phyloP scores from a whole-genome alignment of 805 yeast species.

The Kluyveromyces wickerhamii region DNA sequence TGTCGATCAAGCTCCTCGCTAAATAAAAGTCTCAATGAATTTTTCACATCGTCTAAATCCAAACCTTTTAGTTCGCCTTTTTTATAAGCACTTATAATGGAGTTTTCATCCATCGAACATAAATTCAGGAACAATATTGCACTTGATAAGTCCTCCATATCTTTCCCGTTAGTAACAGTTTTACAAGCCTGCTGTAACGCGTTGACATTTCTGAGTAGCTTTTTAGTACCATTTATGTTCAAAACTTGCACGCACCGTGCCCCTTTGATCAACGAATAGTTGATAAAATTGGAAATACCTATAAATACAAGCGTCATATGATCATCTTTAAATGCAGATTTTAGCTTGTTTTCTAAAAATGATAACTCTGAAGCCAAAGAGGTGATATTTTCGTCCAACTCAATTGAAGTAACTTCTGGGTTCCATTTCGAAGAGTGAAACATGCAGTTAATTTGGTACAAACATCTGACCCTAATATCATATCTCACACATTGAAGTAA shows the following conservation, averaged over 20 bases:
- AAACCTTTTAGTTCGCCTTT: conserved; percentile 14
- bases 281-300: conserved; percentile 22
- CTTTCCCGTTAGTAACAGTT: conserved; percentile 16
- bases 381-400: conserved; percentile 23
- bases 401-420: conserved; percentile 25
- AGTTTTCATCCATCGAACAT: conserved; percentile 18
- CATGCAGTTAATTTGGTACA: conserved; percentile 22
- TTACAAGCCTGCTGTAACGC: conserved; percentile 26
- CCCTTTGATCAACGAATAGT: conserved; percentile 19
- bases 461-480: conserved; percentile 24
- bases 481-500: conserved; percentile 22
- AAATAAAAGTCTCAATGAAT: conserved; percentile 23
- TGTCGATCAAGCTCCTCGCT: conserved; percentile 25
- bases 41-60: conserved; percentile 18
- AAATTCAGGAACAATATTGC: conserved; percentile 19
- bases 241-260: conserved; percentile 19
- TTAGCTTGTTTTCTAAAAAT: conserved; percentile 22
- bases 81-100: conserved; percentile 15
- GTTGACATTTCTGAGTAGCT: conserved; percentile 25
- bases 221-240: conserved; percentile 26
- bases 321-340: conserved; percentile 14
- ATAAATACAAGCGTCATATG: conserved; percentile 17
- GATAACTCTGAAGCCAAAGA: conserved; percentile 21
- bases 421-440: conserved; percentile 24
- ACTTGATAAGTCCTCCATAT: conserved; percentile 17